Base-by-base conservation (phyloP, 805 yeast species). In the Starmera dryadoides region DNA sequence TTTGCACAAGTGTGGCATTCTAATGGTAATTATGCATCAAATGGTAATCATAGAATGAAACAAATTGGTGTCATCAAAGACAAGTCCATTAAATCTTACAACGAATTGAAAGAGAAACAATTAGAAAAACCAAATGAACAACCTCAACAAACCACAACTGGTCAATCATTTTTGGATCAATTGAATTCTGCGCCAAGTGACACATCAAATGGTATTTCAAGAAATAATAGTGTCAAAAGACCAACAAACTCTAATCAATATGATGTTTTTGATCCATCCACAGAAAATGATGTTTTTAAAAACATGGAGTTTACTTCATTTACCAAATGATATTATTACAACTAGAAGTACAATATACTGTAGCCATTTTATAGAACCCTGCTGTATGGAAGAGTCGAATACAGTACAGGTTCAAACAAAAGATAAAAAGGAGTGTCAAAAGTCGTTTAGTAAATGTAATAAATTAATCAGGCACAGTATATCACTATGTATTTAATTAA, bases 1-100 rank as follows among this genome's bases (percentile, higher is more conserved):
- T 83, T 86, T 58, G 87, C 95, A 1, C 69, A 72, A 20, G 80
- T 81, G 15, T 86, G 93, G 87, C 81, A 81, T 48, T 61, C 76
- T 10, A 69, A 69, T 36, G 79, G 79, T 4, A 65, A 64, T 28
- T 78, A 71, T 58, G 63, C 68, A 7, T 72, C 80, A 30, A 79
- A 72, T 50, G 86, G 95, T 94, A 69, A 74, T 15, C 75, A 76
- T 46, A 66, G 95, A 42, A 68, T 76, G 46, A 71, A 66, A 40
- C 86, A 81, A 47, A 68, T 82, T 33, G 46, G 54, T 31, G 55
- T 48, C 34, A 49, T 71, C 32, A 54, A 58, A 34, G 65, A 60
- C 25, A 60, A 64, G 34, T 53, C 55, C 1, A 6, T 37, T 6
- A 45, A 40, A 17, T 34, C 16, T 12, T 47, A 45, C 21, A 38